Evolutionary conservation across 2,329 filamentous ascomycete species (phyloP).

Genomic region (Aureobasidium melanogenum): DNA sequence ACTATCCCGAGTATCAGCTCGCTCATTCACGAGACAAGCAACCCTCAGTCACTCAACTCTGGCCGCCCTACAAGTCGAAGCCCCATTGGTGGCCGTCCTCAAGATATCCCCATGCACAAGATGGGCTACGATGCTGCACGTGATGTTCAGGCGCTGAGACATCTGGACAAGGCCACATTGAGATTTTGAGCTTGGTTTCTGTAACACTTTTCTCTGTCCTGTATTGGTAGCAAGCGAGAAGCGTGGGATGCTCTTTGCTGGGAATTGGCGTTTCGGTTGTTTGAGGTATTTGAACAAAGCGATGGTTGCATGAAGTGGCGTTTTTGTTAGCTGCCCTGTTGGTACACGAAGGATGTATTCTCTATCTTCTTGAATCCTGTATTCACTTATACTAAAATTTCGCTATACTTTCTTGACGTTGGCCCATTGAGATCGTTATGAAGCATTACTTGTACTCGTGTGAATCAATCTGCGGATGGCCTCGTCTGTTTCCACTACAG

Average conservation of each 20-base stretch:
- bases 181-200: conserved; percentile 12
- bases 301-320: not conserved
- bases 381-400: not conserved
- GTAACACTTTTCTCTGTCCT: not conserved
- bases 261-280: not conserved
- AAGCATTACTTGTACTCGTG: not conserved
- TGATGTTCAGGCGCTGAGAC: conserved; percentile 27
- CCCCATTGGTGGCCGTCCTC: conserved; percentile 21
- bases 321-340: not conserved
- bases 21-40: conserved; percentile 25
- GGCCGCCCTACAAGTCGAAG: conserved; percentile 22
- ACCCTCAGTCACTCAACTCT: not conserved
- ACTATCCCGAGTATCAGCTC: conserved; percentile 47
- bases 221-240: not conserved
- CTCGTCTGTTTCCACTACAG: too few relatives aligned
- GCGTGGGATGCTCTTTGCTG: not conserved
- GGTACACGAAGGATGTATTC: not conserved
- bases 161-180: conserved; percentile 29
- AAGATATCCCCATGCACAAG: conserved; percentile 30
- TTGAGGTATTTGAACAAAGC: not conserved
- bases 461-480: not conserved
- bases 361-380: not conserved
- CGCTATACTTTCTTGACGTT: not conserved
- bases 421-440: not conserved
- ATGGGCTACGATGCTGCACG: conserved; percentile 29